Evolutionary conservation across 805 yeast genomes (phyloP), one percentile per base, ranked within the genome.

Genomic region (Lachancea cidri): DNA sequence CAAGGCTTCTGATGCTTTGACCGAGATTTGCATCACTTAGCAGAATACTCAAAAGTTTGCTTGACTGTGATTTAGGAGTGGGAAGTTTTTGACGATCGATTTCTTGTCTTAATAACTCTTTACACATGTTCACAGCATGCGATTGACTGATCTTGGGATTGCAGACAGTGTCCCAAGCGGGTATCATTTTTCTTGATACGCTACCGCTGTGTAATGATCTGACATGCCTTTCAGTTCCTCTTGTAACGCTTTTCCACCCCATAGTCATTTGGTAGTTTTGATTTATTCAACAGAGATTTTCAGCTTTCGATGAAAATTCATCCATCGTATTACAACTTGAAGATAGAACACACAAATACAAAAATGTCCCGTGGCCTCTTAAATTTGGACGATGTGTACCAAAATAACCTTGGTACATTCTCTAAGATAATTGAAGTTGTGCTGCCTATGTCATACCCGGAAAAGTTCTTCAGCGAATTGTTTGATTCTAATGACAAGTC

Each of bases 361-460:
- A 6, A 29, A 33, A 55, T 52, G 60, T 47, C 50, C 11, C 49
- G 54, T 25, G 49, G 45, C 22, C 39, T 50, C 37, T 43, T 56
- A 6, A 48, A 44, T 11, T 39, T 57, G 18, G 58, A 49, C 27
- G 46, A 52, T 35, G 62, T 60, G 11, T 53, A 56, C 30, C 50
- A 47, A 17, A 55, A 52, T 35, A 58, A 59, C 38, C 35, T 57
- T 17, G 62, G 63, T 4, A 49, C 55, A 20, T 36, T 58, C 19
- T 36, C 33, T 25, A 53, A 53, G 30, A 38, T 60, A 8, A 38
- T 44, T 14, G 38, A 54, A 7, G 40, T 45, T 5, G 44, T 45
- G 3, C 39, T 54, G 19, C 55, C 59, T 11, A 45, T 53, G 8
- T 32, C 33, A 14, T 55, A 49, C 34, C 57, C 56, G 19, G 44